Percentiles rank a stretch among this genome's conserved stretches.
These are phyloP conservation scores for Allomyces macrogynus DNA, from an alignment of 192 early-diverging fungal species.

Conservation along the genomic window DNA sequence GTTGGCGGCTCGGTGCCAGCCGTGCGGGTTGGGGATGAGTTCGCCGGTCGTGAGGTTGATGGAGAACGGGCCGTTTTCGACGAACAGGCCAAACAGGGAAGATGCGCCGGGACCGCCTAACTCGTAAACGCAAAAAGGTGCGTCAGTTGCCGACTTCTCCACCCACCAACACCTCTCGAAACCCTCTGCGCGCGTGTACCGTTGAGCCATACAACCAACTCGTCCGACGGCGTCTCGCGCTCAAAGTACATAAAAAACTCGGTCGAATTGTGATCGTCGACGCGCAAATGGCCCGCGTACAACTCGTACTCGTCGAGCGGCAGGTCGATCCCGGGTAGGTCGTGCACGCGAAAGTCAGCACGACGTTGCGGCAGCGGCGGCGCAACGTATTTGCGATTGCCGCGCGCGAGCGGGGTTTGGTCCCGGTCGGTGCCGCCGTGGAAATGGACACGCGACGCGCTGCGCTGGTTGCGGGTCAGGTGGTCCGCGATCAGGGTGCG, in stretches of 20 bases:
- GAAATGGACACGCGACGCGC: too few relatives aligned
- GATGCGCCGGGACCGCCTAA: not conserved
- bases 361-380: too few relatives aligned
- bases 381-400: too few relatives aligned
- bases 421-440: too few relatives aligned
- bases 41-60: not conserved
- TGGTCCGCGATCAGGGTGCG: too few relatives aligned
- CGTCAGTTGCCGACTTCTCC: too few relatives aligned
- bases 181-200: not conserved
- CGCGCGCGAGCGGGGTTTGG: too few relatives aligned
- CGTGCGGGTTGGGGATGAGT: not conserved
- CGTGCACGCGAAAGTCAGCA: not conserved
- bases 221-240: not conserved
- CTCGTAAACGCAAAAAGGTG: not conserved
- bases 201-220: not conserved
- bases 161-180: too few relatives aligned
- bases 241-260: slow-evolving; percentile 1
- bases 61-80: not conserved
- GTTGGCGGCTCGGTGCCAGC: not conserved
- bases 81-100: not conserved
- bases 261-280: not conserved
- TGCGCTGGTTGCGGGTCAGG: too few relatives aligned
- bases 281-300: not conserved
- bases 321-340: not conserved
- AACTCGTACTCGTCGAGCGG: not conserved